These are phyloP conservation scores for Talaromyces amestolkiae DNA, from an alignment of 2,329 filamentous ascomycete genomes.

Conservation along the genomic window DNA sequence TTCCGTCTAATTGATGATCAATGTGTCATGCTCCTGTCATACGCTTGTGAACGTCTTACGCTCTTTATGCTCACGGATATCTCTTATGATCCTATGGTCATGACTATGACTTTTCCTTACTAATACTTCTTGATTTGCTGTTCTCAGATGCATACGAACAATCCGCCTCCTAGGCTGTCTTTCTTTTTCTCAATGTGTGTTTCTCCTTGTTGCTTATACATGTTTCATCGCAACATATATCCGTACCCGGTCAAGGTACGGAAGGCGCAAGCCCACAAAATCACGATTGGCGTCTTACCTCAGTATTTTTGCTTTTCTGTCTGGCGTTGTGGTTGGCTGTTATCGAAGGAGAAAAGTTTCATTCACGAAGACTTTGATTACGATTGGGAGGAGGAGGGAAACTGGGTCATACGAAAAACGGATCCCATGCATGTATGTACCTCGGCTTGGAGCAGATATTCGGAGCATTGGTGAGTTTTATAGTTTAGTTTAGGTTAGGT, in stretches of 20 bases:
- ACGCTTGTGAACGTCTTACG: constrained; percentile 17
- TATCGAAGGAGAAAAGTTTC: not conserved
- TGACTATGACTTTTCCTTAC: constrained; percentile 16
- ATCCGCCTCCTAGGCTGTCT: not conserved
- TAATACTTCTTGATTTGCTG: too few relatives aligned
- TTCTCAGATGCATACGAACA: not conserved
- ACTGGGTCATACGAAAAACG: not conserved
- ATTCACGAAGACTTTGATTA: not conserved
- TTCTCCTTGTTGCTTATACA: not conserved
- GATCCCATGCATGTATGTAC: constrained; percentile 5
- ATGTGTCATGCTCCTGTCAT: constrained; percentile 14
- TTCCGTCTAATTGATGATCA: constrained; percentile 12
- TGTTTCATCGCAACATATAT: constrained; percentile 1
- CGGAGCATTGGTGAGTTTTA: not conserved
- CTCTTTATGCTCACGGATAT: constrained; percentile 12
- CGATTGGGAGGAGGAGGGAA: not conserved
- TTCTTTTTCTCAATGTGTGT: not conserved
- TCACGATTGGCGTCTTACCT: constrained; percentile 1
- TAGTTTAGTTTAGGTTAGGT: not conserved
- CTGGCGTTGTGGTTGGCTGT: constrained; percentile 6
- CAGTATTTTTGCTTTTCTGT: not conserved
- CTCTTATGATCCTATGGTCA: constrained; percentile 16
- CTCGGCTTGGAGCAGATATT: not conserved
- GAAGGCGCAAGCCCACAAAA: constrained; percentile 11
- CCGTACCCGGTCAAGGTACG: not conserved